These are phyloP conservation scores for Oryza coarctata DNA, from an alignment of 176 grass and related monocot genomes.

Conservation along the genomic window DNA sequence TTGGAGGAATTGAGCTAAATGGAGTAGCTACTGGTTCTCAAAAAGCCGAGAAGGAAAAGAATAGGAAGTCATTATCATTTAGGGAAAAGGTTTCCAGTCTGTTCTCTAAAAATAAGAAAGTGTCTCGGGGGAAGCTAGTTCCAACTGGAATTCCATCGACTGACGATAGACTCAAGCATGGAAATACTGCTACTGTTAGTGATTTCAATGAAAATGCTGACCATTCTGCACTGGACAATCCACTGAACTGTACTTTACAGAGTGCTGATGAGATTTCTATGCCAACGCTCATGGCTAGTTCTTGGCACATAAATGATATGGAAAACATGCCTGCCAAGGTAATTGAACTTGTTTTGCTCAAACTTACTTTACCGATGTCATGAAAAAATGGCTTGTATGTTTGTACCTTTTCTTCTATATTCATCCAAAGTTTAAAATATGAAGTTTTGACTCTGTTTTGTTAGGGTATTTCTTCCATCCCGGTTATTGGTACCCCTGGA, in stretches of 20 bases:
- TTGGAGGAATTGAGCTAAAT: constrained; percentile 37
- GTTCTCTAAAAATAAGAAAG: constrained; percentile 79
- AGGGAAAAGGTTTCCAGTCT: constrained; percentile 75
- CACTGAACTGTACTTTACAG: neutral
- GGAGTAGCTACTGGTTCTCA: constrained; percentile 24
- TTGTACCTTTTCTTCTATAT: neutral
- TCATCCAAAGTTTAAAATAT: constrained; percentile 10
- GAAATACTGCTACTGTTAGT: neutral
- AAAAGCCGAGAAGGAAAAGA: constrained; percentile 54
- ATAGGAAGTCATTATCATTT: constrained; percentile 62
- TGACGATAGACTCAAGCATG: constrained; percentile 29
- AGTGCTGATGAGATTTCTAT: constrained; percentile 24
- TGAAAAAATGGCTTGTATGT: neutral
- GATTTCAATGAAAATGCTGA: constrained; percentile 21
- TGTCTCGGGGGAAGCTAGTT: constrained; percentile 27
- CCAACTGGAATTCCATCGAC: constrained; percentile 4
- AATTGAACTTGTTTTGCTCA: constrained; percentile 2
- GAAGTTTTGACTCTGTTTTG: constrained; percentile 28
- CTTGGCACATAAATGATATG: constrained; percentile 31
- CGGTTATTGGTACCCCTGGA: constrained; percentile 39
- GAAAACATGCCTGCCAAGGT: constrained; percentile 55
- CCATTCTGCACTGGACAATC: constrained; percentile 26
- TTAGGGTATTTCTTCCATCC: constrained; percentile 52
- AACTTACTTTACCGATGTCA: neutral
- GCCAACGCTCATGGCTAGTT: constrained; percentile 31